Conservation (phyloP, 2,329 filamentous ascomycete genomes). For the Mariannaea sp. region DNA sequence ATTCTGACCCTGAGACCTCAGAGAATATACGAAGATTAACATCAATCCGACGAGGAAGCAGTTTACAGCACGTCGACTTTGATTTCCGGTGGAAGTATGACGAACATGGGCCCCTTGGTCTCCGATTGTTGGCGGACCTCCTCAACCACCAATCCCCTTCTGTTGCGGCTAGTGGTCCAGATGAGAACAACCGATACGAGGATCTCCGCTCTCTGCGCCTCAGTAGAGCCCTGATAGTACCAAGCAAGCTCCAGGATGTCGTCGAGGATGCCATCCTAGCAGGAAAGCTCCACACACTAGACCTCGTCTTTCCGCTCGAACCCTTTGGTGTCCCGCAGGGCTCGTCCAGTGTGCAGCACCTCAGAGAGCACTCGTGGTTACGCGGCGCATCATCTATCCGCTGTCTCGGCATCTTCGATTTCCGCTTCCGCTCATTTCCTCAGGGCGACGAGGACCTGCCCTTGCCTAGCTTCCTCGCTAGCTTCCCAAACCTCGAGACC, state of each 20-base stretch:
- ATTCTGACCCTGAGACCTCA: conserved; percentile 31
- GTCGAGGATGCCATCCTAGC: conserved; percentile 35
- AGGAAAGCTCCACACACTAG: conserved; percentile 42
- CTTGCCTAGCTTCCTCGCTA: conserved; percentile 43
- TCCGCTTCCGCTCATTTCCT: conserved; percentile 42
- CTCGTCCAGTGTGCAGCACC: conserved; percentile 35
- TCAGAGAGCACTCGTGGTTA: conserved; percentile 44
- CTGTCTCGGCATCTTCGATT: conserved; percentile 43
- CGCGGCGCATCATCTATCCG: conserved; percentile 41
- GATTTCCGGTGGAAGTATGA: conserved; percentile 36
- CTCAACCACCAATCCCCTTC: conserved; percentile 23
- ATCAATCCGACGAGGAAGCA: conserved; percentile 36
- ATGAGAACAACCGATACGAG: conserved; percentile 30
- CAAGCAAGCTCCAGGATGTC: conserved; percentile 31
- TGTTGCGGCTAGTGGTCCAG: conserved; percentile 14
- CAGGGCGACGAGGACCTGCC: conserved; percentile 38
- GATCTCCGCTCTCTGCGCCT: conserved; percentile 40
- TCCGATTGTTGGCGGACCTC: conserved; percentile 23
- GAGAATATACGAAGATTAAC: conserved; percentile 32
- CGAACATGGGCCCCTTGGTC: conserved; percentile 28
- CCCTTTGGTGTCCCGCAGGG: conserved; percentile 32
- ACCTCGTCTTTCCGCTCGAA: conserved; percentile 44
- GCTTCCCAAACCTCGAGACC: conserved; percentile 44
- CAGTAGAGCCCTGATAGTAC: conserved; percentile 32
- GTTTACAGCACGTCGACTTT: conserved; percentile 41